phyloP scores from a whole-genome alignment of 805 yeast species.

The Pichia thaimueangensis region DNA sequence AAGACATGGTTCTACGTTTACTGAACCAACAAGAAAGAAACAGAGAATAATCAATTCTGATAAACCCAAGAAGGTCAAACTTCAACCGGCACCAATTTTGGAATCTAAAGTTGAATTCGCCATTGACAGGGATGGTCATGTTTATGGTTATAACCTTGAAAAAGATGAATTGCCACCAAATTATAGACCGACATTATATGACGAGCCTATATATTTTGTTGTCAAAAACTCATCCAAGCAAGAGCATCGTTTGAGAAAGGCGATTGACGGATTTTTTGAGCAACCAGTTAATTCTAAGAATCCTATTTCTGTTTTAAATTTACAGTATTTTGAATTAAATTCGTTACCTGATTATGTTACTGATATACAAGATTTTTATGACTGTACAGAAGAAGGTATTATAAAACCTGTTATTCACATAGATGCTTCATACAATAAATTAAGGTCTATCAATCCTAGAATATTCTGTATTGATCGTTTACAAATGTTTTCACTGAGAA shows the following conservation, averaged over 20 bases:
- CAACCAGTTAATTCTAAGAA: conserved; percentile 14
- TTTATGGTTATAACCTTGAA: conserved; percentile 28
- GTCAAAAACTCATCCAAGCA: conserved; percentile 21
- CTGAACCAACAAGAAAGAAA: conserved; percentile 23
- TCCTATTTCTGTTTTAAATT: conserved; percentile 35
- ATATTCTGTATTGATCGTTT: conserved; percentile 45
- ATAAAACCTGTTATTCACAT: conserved; percentile 38
- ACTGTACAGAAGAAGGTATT: conserved; percentile 27
- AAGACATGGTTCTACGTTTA: conserved; percentile 14
- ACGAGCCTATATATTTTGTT: conserved; percentile 30
- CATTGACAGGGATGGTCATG: conserved; percentile 40
- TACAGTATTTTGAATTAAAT: conserved; percentile 42
- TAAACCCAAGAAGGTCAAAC: not conserved
- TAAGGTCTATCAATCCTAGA: conserved; percentile 42
- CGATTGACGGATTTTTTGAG: conserved; percentile 16
- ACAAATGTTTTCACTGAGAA: conserved; percentile 46
- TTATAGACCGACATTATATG: conserved; percentile 27
- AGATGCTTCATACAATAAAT: conserved; percentile 44
- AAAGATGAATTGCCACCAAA: conserved; percentile 26
- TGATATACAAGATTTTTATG: conserved; percentile 50
- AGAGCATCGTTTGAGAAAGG: conserved; percentile 35
- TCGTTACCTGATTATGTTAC: conserved; percentile 52
- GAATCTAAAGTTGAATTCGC: conserved; percentile 34
- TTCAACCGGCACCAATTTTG: not conserved
- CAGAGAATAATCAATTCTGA: conserved; percentile 17